Conservation (phyloP, 1,284 basidiomycete species). For the Pisolithus thermaeus region DNA sequence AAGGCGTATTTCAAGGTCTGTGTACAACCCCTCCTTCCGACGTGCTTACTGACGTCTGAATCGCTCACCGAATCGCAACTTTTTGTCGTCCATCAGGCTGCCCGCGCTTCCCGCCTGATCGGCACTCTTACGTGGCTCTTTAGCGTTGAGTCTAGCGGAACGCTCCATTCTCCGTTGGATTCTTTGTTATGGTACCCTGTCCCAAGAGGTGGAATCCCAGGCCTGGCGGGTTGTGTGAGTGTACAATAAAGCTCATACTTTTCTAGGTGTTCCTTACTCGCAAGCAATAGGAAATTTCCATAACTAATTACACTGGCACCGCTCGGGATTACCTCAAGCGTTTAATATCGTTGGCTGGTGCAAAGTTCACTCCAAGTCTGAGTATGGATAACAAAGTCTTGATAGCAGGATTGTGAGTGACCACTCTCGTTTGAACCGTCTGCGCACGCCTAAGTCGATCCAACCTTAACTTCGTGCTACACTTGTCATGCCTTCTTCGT, state of each 20-base stretch:
- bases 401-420: slow-evolving; percentile 75
- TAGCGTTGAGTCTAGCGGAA: slow-evolving; percentile 61
- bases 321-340: slow-evolving; percentile 82
- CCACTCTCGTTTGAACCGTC: background rate
- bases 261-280: background rate
- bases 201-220: slow-evolving; percentile 40
- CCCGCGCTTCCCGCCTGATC: slow-evolving; percentile 43
- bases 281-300: slow-evolving; percentile 58
- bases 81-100: slow-evolving; percentile 13
- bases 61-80: background rate
- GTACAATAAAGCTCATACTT: background rate
- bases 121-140: slow-evolving; percentile 81
- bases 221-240: slow-evolving; percentile 41
- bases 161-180: slow-evolving; percentile 61
- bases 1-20: slow-evolving; percentile 61
- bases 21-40: background rate
- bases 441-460: background rate
- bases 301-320: slow-evolving; percentile 85
- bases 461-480: background rate
- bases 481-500: background rate
- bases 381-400: slow-evolving; percentile 69
- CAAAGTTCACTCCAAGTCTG: slow-evolving; percentile 77
- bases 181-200: slow-evolving; percentile 52
- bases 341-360: slow-evolving; percentile 74
- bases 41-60: background rate